Base-by-base conservation (phyloP, 2,329 filamentous ascomycete species). In the Talaromyces sp. region DNA sequence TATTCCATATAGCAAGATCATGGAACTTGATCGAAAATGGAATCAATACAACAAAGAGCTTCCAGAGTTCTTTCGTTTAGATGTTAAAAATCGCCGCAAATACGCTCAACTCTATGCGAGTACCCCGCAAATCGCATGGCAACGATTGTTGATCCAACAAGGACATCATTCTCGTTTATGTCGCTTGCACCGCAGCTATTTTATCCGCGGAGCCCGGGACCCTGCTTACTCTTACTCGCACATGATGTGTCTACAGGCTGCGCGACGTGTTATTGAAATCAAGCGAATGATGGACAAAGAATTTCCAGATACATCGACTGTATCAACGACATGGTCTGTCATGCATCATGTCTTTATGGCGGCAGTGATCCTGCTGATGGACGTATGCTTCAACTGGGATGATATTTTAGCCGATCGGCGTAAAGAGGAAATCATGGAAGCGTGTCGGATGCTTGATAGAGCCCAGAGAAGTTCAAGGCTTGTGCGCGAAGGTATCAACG, bases 261-360 rank as follows among this genome's bases (percentile, higher is more conserved):
- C 75, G 0, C 70, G 73, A 2, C 70, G 66, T 21, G 70, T 76
- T 6, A 61, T 77, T 1, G 69, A 72, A 22, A 63, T 72, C 8
- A 72, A 74, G 54, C 64, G 67, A 2, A 67, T 72, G 8, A 67
- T 74, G 62, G 69, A 73, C 25, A 63, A 67, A 3, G 64, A 68
- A 21, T 65, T 66, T 0, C 53, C 55, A 4, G 65, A 69, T 17
- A 63, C 55, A 3, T 67, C 64, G 6, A 66, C 65, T 15, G 69
- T 65, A 37, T 68, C 65, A 1, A 63, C 63, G 2, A 64, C 69
- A 13, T 73, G 71, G 67, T 63, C 67, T 2, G 65, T 73, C 5
- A 68, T 73, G 62, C 70, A 77, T 57, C 72, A 75, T 45, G 68
- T 76, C 0, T 76, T 76, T 56, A 69, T 76, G 64, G 73, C 74